Evolutionary conservation across 2,329 filamentous ascomycete genomes (phyloP).

Genomic region (Sphaceloma murrayae): DNA sequence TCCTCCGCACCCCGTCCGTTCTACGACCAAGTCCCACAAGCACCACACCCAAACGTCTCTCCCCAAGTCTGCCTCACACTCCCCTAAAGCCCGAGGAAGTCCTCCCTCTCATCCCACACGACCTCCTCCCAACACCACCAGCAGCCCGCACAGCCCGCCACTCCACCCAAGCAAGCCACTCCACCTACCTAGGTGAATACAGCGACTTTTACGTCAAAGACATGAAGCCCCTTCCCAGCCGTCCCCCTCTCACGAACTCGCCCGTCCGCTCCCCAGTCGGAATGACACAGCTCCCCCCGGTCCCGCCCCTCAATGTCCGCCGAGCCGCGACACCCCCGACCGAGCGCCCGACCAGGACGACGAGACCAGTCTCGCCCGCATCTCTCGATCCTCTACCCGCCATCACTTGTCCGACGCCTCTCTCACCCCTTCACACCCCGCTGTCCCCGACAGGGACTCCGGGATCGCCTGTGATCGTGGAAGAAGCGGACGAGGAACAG

Average conservation of each 20-base stretch:
- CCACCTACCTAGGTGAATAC: constrained; percentile 8
- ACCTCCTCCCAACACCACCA: constrained; percentile 4
- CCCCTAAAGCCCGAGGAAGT: background rate
- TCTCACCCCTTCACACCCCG: no score
- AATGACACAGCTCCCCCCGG: background rate
- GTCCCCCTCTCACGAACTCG: no score
- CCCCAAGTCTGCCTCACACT: background rate
- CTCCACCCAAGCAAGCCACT: constrained; percentile 1
- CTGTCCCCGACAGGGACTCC: no score
- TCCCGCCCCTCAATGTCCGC: background rate
- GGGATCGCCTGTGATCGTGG: no score
- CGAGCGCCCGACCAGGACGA: background rate
- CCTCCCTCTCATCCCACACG: no score
- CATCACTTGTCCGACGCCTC: no score
- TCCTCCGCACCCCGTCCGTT: constrained; percentile 1
- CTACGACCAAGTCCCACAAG: background rate
- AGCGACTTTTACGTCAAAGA: constrained; percentile 10
- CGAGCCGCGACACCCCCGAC: background rate
- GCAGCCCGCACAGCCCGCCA: background rate
- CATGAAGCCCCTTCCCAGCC: constrained; percentile 9
- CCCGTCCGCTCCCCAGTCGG: constrained; percentile 2
- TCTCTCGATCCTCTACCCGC: no score
- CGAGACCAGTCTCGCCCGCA: background rate
- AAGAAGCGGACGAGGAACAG: no score
- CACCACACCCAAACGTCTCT: background rate